Conservation (phyloP, 2,329 filamentous ascomycete genomes). For the Zopfia rhizophila region DNA sequence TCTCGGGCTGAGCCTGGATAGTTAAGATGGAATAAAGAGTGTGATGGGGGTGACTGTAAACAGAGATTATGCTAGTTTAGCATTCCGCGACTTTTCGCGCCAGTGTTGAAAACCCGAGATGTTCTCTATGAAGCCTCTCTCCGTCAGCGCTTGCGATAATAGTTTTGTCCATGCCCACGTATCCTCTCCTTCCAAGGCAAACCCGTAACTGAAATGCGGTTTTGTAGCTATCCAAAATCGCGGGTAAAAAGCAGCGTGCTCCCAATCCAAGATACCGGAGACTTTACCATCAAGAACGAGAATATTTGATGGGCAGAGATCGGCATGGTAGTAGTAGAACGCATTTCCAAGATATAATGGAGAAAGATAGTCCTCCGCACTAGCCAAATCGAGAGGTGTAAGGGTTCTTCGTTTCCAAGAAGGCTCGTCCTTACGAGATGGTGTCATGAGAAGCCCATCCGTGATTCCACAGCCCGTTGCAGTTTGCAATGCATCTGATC, state of each 20-base stretch:
- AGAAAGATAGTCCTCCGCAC: constrained; percentile 1
- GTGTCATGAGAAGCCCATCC: constrained; percentile 6
- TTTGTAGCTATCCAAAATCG: constrained; percentile 16
- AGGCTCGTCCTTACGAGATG: constrained; percentile 4
- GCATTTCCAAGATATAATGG: constrained; percentile 4
- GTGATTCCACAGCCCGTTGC: constrained; percentile 4
- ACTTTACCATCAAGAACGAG: constrained; percentile 9
- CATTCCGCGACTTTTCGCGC: neutral
- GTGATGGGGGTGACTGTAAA: no score
- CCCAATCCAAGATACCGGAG: constrained; percentile 15
- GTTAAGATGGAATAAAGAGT: neutral
- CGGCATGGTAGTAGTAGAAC: constrained; percentile 12
- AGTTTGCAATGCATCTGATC: constrained; percentile 8
- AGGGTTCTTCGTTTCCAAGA: constrained; percentile 13
- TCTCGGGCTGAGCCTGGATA: neutral
- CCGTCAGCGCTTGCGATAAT: constrained; percentile 2
- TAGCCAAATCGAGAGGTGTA: neutral
- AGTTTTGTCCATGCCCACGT: constrained; percentile 6
- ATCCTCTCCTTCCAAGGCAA: constrained; percentile 9
- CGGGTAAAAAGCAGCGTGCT: constrained; percentile 16
- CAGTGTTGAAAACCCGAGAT: neutral
- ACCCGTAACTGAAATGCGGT: constrained; percentile 12
- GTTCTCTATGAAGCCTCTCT: constrained; percentile 2
- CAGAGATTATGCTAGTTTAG: no score
- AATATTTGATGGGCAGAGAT: constrained; percentile 10